Evolutionary conservation across 2,329 filamentous ascomycete genomes (phyloP), one percentile per base, ranked within the genome.

Genomic region (Trichoderma guizhouense): DNA sequence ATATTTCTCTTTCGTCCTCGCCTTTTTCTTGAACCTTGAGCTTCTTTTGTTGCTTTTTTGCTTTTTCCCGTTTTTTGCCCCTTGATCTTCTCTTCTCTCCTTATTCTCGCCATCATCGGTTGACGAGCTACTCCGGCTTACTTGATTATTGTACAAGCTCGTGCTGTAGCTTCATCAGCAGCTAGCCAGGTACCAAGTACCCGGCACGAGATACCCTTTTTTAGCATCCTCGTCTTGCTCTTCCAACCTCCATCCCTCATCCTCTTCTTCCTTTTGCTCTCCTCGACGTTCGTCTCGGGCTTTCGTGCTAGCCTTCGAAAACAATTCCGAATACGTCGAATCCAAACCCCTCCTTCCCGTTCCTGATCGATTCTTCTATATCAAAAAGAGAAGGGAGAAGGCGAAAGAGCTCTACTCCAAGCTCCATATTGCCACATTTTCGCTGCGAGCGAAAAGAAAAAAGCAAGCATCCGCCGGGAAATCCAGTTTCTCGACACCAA

Each of bases 201-300:
- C 66, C 36, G 30, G 66, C 66, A 62, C 66, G 55, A 60, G 66
- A 61, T 53, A 69, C 57, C 64, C 64, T 21, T 51, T 62, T 62
- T 69, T 47, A 60, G 66, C 66, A 26, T 61, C 66, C 55, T 69
- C 55, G 1, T 43, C 34, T 24, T 68, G 7, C 51, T 43, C 21
- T 39, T n/a, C 47, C 15, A 60, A 32, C 21, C 24, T 36, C n/a
- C 34, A 12, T 24, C 57, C 43, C 30, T 57, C 43, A n/a, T 55
- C 43, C 28, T 55, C 47, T 28, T 57, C 64, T 34, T 36, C 47
- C 47, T 34, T 34, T 21, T 36, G 9, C 47, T 26, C 47, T 66
- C 28, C 47, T 55, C 24, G 12, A 8, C 30, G 32, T 55, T 55
- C 64, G 15, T 57, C 14, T 30, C 24, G 24, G 34, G 15, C 53